phyloP scores from a whole-genome alignment of 169 alveolate species.

The Plasmodium reichenowi region DNA sequence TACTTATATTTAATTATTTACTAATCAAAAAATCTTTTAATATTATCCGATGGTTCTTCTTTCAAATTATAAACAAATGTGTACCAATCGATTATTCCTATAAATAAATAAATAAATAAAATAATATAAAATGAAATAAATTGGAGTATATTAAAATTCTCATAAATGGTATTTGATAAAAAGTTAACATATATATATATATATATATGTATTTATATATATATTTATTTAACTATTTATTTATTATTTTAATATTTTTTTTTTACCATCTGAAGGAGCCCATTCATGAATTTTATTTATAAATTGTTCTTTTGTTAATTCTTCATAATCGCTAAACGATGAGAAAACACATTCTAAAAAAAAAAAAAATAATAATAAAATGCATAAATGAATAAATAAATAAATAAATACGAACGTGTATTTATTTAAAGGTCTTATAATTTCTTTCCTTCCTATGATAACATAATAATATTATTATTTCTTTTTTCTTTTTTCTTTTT shows the following conservation, averaged over 20 bases:
- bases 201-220: no score
- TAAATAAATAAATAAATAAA: background rate
- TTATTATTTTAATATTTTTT: background rate
- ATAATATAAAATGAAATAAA: background rate
- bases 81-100: conserved; percentile 73
- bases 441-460: background rate
- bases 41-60: conserved; percentile 74
- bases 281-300: conserved; percentile 69
- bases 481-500: conserved; percentile 15
- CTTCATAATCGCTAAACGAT: conserved; percentile 53
- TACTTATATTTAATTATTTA: no score
- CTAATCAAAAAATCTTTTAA: conserved; percentile 61
- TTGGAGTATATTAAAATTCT: background rate
- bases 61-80: conserved; percentile 69
- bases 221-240: no score
- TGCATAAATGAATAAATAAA: background rate
- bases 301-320: conserved; percentile 59
- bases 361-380: background rate
- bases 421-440: no score
- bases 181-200: no score
- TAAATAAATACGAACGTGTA: no score
- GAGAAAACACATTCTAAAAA: conserved; percentile 65
- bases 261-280: conserved; percentile 77
- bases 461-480: background rate
- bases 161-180: background rate